Evolutionary conservation across 768 basidiomycete species (phyloP), one percentile per base, ranked within the genome.

Genomic region (Imleria badia): DNA sequence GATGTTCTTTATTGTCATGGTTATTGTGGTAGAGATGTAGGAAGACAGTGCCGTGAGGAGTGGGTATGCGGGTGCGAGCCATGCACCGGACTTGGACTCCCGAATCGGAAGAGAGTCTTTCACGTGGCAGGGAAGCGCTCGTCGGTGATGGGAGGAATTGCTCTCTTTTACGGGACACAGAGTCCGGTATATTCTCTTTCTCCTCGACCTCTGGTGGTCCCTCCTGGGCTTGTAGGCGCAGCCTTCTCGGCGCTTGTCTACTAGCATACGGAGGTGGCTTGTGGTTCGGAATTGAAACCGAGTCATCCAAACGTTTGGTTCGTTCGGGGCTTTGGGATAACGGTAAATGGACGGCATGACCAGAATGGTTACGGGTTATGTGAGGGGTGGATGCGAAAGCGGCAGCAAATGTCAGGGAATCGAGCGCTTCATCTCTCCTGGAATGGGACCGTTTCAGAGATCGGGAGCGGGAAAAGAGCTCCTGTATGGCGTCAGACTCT

Each of bases 51-150:
- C 95, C 96, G 63, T 98, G 92, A 0, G 92, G 91, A 1, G 97
- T 99, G 39, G 97, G 97, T 69, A 98, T 91, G 52, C 97, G 89
- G 5, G 97, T 98, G 52, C 97, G 89, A 13, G 94, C 97, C 85
- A 96, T 92, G 71, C 97, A 99, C 69, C 84, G 87, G 29, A 98
- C 90, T 52, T 84, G 76, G n/a, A 91, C 51, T 5, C 43, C 36
- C 0, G 66, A 49, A 22, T 50, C 51, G 20, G 47, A 30, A 19
- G 41, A 2, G 14, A 10, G 14, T 39, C 11, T 52, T n/a, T 53
- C 54, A 36, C 29, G 51, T 36, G 55, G 44, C 23, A 47, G n/a
- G 9, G 26, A 13, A n/a, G 35, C 6, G 10, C 23, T 69, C 30
- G 53, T 43, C 38, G 65, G 73, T 50, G 42, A 44, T 17, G 74